A percentile compares a stretch with the other conserved stretches of the same genome.
Conservation (phyloP, 225 moss, liverwort and hornwort genomes). For the Thuidium tamariscinum region DNA sequence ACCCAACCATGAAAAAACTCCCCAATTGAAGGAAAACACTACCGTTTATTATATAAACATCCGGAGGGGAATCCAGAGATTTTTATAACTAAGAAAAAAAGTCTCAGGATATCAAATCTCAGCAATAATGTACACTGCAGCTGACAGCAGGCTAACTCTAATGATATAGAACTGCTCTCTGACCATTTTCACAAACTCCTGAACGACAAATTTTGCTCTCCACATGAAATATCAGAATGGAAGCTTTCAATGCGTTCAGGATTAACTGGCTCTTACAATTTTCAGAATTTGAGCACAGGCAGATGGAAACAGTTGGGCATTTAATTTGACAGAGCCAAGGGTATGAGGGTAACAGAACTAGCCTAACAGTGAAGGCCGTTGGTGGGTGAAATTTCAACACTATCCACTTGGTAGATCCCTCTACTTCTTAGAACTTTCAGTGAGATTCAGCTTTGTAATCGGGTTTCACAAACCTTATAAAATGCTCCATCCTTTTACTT, state of each 20-base stretch:
- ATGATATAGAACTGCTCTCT: not conserved
- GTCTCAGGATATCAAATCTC: not conserved
- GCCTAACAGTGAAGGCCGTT: not conserved
- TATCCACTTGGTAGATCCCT: not conserved
- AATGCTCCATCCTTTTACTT: not conserved
- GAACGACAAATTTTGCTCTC: not conserved
- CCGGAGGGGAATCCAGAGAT: not conserved
- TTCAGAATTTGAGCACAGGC: not conserved
- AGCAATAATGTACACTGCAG: slow-evolving; percentile 8
- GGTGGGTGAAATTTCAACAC: not conserved
- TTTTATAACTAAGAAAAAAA: not conserved
- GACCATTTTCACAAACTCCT: not conserved
- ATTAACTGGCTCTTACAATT: not conserved
- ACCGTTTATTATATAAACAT: not conserved
- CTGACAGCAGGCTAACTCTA: not conserved
- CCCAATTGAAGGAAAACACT: not conserved
- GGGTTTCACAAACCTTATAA: not conserved
- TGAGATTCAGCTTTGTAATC: not conserved
- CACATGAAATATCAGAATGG: not conserved
- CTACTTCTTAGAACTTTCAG: not conserved
- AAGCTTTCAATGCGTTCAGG: not conserved
- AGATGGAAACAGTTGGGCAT: not conserved
- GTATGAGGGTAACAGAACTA: not conserved
- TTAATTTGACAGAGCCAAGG: not conserved
- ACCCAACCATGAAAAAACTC: not conserved